A percentile compares a stretch with the other conserved stretches of the same genome.
These are phyloP conservation scores for Arabis hirsuta DNA, from an alignment of 345 rosid genomes.

Conservation along the genomic window DNA sequence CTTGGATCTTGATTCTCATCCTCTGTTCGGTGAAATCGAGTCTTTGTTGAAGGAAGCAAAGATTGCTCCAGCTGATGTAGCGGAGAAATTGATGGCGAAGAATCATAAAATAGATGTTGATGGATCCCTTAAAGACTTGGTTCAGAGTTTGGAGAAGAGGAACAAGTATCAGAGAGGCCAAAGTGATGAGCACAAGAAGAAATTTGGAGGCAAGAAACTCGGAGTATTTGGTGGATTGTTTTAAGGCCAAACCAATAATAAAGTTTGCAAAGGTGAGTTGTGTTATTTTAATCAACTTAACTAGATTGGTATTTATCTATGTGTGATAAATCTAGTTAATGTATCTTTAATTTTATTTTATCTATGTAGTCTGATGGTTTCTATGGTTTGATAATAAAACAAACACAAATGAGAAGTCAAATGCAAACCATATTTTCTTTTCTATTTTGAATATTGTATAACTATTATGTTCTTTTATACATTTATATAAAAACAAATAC, in stretches of 20 bases:
- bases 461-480: background rate
- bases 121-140: slow-evolving; percentile 40
- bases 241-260: background rate
- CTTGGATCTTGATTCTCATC: slow-evolving; percentile 42
- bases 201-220: background rate
- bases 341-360: background rate
- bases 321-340: too few relatives aligned
- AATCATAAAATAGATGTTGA: slow-evolving; percentile 24
- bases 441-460: background rate
- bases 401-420: too few relatives aligned
- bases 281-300: too few relatives aligned
- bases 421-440: too few relatives aligned
- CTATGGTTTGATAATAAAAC: background rate
- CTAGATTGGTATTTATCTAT: too few relatives aligned
- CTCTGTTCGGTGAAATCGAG: slow-evolving; percentile 33
- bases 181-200: slow-evolving; percentile 7
- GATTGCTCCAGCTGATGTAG: slow-evolving; percentile 51
- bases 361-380: slow-evolving; percentile 6
- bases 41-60: slow-evolving; percentile 39
- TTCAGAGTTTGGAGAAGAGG: slow-evolving; percentile 42
- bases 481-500: slow-evolving; percentile 5
- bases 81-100: slow-evolving; percentile 49
- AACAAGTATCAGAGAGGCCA: slow-evolving; percentile 20
- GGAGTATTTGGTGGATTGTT: slow-evolving; percentile 10
- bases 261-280: too few relatives aligned